Percentiles rank a stretch among this genome's conserved stretches.
Conservation (phyloP, 2,329 filamentous ascomycete genomes). For the Ophiostoma piceae region DNA sequence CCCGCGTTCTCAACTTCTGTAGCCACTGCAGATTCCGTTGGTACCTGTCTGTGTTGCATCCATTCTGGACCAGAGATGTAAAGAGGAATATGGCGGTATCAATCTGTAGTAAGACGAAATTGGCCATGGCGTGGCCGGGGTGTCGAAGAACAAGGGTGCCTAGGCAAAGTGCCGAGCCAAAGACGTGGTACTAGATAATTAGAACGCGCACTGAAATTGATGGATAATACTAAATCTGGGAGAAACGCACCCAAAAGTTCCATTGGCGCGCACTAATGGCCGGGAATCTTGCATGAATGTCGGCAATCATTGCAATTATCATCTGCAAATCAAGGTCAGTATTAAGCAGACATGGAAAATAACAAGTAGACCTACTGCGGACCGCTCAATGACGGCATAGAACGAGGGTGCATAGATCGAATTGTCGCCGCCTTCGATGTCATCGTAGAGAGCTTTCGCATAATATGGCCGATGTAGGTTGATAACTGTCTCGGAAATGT, state of each 20-base stretch:
- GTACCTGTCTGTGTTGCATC: neutral
- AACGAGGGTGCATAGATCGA: constrained; percentile 14
- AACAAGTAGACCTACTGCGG: neutral
- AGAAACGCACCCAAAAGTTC: constrained; percentile 19
- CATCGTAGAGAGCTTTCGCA: constrained; percentile 19
- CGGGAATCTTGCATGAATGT: constrained; percentile 19
- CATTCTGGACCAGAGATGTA: neutral
- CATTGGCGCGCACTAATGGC: constrained; percentile 20
- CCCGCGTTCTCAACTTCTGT: neutral
- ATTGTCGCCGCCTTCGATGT: constrained; percentile 3
- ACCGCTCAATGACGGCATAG: neutral
- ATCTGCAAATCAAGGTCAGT: neutral
- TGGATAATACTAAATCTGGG: neutral
- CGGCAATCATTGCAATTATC: constrained; percentile 16
- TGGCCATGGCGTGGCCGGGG: constrained; percentile 19
- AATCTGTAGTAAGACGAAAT: constrained; percentile 19
- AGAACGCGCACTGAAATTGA: neutral
- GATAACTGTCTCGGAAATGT: constrained; percentile 18
- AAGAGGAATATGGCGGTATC: constrained; percentile 19
- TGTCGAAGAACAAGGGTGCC: constrained; percentile 21
- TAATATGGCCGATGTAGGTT: constrained; percentile 21
- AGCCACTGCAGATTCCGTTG: neutral
- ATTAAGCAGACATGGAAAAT: neutral
- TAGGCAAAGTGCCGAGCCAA: constrained; percentile 20
- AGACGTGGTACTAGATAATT: constrained; percentile 13